Conservation (phyloP, 1,284 basidiomycete genomes). For the Coniferiporia sulphurascens region DNA sequence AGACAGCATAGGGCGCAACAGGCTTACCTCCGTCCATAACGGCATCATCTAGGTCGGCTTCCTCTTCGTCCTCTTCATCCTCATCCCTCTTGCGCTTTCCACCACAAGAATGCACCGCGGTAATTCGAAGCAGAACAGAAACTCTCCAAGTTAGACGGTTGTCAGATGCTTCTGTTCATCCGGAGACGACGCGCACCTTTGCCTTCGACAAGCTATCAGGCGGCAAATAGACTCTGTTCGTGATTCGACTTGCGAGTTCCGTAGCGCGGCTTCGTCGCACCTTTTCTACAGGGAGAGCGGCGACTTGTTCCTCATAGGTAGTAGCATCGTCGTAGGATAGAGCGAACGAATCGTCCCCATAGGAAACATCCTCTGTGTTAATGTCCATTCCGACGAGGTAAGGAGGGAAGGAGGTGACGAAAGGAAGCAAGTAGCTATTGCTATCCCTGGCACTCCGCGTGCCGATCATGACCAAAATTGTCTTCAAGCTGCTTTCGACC, state of each 20-base stretch:
- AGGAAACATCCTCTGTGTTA: slow-evolving; percentile 24
- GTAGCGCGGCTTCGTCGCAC: slow-evolving; percentile 15
- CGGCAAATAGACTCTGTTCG: slow-evolving; percentile 63
- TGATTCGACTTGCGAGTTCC: slow-evolving; percentile 57
- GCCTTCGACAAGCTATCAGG: slow-evolving; percentile 49
- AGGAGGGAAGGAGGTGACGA: neutral
- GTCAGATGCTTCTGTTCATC: slow-evolving; percentile 10
- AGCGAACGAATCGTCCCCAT: slow-evolving; percentile 22
- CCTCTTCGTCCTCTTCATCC: slow-evolving; percentile 29
- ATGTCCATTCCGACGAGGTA: slow-evolving; percentile 33
- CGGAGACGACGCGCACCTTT: slow-evolving; percentile 59
- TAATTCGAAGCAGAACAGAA: slow-evolving; percentile 22
- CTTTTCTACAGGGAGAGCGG: slow-evolving; percentile 17
- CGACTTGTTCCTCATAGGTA: slow-evolving; percentile 47
- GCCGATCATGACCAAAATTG: neutral
- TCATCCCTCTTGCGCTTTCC: slow-evolving; percentile 51
- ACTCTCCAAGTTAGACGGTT: slow-evolving; percentile 37
- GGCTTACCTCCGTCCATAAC: slow-evolving; percentile 41
- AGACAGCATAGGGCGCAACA: slow-evolving; percentile 4
- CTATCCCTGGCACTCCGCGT: neutral
- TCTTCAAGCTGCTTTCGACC: neutral
- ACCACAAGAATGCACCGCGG: slow-evolving; percentile 6
- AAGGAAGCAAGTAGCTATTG: neutral
- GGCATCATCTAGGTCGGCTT: slow-evolving; percentile 37
- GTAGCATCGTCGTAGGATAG: slow-evolving; percentile 51